These are phyloP conservation scores for Corynascus novoguineensis DNA, from an alignment of 495 filamentous ascomycete genomes.

Conservation along the genomic window DNA sequence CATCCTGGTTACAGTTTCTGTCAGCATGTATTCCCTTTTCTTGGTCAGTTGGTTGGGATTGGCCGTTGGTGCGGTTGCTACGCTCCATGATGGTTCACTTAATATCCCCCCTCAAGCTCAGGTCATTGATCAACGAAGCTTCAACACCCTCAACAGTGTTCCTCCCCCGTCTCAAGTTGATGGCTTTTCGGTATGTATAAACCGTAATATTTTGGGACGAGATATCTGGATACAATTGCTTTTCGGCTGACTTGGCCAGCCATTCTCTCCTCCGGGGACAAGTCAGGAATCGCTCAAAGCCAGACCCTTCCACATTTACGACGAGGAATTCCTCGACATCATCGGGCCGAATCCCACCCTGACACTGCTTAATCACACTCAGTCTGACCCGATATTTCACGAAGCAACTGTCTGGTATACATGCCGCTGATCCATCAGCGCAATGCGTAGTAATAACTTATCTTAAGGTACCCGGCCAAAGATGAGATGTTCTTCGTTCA, in stretches of 20 bases:
- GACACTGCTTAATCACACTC: conserved; percentile 38
- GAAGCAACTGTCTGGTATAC: conserved; percentile 50
- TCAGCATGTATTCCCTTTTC: no score
- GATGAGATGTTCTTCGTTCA: conserved; percentile 52
- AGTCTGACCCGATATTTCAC: conserved; percentile 44
- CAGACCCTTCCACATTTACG: conserved; percentile 44
- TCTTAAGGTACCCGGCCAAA: conserved; percentile 33
- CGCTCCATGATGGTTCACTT: no score
- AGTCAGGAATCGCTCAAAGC: conserved; percentile 27
- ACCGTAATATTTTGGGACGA: no score
- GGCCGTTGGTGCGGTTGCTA: no score
- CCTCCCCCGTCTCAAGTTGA: conserved; percentile 26
- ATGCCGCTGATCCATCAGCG: no score
- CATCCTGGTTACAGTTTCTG: no score
- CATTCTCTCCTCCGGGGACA: conserved; percentile 34
- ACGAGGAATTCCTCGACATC: conserved; percentile 41
- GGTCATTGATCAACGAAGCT: conserved; percentile 39
- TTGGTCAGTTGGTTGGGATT: no score
- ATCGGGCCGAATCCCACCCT: conserved; percentile 40
- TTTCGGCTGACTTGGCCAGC: conserved; percentile 18
- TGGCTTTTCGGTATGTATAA: conserved; percentile 21
- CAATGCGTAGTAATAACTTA: background rate
- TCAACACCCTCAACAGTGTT: conserved; percentile 34
- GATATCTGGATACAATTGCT: background rate
- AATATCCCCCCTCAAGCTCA: conserved; percentile 37